A percentile compares a stretch with the other conserved stretches of the same genome.
Evolutionary conservation across 805 yeast genomes (phyloP).

Genomic region (Zygoascus ofunaensis): DNA sequence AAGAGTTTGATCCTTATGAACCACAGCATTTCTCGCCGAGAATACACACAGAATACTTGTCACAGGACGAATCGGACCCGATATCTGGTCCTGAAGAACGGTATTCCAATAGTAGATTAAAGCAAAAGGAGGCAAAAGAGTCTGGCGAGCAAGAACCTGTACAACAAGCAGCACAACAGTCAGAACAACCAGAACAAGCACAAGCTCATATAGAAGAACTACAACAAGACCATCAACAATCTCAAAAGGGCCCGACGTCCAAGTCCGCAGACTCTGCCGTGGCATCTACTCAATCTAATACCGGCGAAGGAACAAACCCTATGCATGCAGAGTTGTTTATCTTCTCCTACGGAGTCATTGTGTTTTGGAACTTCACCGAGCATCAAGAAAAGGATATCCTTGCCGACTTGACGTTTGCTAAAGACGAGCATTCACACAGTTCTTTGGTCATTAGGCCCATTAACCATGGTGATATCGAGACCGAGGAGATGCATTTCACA

Average conservation of each 20-base stretch:
- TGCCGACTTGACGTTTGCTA: slow-evolving; percentile 80
- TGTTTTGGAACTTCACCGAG: slow-evolving; percentile 94
- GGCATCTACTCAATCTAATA: background rate
- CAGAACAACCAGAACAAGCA: background rate
- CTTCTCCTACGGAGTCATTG: slow-evolving; percentile 90
- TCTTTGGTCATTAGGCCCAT: slow-evolving; percentile 56
- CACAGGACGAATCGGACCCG: background rate
- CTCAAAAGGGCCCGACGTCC: background rate
- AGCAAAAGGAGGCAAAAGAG: background rate
- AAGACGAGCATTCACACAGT: slow-evolving; percentile 13
- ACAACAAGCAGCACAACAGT: background rate
- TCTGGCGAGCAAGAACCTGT: no score
- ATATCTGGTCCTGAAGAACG: background rate
- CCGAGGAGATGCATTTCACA: slow-evolving; percentile 76
- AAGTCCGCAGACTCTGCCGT: background rate
- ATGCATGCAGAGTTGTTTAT: slow-evolving; percentile 75
- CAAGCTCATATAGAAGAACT: background rate
- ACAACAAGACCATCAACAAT: background rate
- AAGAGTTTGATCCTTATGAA: slow-evolving; percentile 80
- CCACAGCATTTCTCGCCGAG: slow-evolving; percentile 75
- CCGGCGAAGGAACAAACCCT: slow-evolving; percentile 29
- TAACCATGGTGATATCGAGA: slow-evolving; percentile 83
- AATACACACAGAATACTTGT: background rate
- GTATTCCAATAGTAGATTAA: background rate
- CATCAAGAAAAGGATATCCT: slow-evolving; percentile 85